phyloP scores from a whole-genome alignment of 257 asterid species.

The Solanum paucissectum region DNA sequence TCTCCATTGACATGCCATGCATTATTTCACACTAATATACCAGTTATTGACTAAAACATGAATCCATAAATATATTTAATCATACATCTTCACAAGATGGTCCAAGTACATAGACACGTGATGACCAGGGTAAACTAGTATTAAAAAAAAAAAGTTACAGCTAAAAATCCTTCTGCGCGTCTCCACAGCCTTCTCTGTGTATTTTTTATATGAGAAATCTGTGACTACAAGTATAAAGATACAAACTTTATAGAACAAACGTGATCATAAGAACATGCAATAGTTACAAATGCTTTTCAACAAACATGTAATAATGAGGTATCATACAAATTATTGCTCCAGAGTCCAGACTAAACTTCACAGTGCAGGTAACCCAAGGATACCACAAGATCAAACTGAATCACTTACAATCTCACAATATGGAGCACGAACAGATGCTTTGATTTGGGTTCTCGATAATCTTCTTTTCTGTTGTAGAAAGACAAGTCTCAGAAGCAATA shows the following conservation, averaged over 20 bases:
- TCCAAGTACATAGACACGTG: neutral
- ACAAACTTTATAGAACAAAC: conserved; percentile 19
- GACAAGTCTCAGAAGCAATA: neutral
- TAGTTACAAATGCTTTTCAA: conserved; percentile 23
- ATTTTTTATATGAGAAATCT: conserved; percentile 11
- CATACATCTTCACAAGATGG: neutral
- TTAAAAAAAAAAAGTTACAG: neutral
- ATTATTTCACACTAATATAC: neutral
- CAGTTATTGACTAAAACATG: neutral
- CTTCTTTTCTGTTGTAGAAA: conserved; percentile 38
- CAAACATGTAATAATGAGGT: conserved; percentile 30
- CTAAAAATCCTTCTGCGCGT: conserved; percentile 5
- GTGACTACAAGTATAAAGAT: conserved; percentile 34
- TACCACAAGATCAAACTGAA: conserved; percentile 17
- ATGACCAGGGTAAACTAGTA: neutral
- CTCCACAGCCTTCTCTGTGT: conserved; percentile 11
- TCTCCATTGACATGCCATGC: neutral
- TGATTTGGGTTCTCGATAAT: conserved; percentile 32
- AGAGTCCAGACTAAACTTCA: conserved; percentile 20
- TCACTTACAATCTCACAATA: conserved; percentile 33
- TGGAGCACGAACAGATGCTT: conserved; percentile 38
- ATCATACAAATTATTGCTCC: conserved; percentile 32
- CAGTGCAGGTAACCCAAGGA: conserved; percentile 13
- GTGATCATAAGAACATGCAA: conserved; percentile 16
- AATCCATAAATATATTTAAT: neutral